Evolutionary conservation across 352 stramenopile genomes (phyloP).

Genomic region (Pythium scleroteichum): DNA sequence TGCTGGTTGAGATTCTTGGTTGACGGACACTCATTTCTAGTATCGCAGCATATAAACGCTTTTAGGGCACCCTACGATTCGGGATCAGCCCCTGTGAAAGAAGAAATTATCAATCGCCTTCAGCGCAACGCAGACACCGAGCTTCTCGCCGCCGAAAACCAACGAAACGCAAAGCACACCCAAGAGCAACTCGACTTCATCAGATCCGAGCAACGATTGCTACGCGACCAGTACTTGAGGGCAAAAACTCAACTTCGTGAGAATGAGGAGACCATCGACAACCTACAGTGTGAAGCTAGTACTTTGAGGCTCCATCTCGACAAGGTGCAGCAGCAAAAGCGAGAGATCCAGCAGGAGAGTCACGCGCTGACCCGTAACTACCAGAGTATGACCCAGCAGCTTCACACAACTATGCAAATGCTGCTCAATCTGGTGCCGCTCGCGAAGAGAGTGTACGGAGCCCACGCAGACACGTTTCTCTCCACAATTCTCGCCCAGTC

Average conservation of each 20-base stretch:
- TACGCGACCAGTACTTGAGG: slow-evolving; percentile 45
- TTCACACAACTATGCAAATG: slow-evolving; percentile 76
- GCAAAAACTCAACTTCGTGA: slow-evolving; percentile 52
- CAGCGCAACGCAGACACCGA: slow-evolving; percentile 32
- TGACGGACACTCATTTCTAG: too few relatives aligned
- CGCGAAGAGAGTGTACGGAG: slow-evolving; percentile 54
- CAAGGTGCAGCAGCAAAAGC: slow-evolving; percentile 43
- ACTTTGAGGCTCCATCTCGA: slow-evolving; percentile 38
- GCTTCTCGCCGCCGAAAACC: slow-evolving; percentile 30
- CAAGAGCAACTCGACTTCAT: slow-evolving; percentile 70
- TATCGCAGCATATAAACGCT: slow-evolving; percentile 20
- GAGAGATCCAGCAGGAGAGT: slow-evolving; percentile 57
- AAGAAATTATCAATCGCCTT: slow-evolving; percentile 27
- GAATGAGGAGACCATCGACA: slow-evolving; percentile 42
- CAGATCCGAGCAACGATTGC: slow-evolving; percentile 52
- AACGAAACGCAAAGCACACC: slow-evolving; percentile 44
- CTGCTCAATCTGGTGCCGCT: slow-evolving; percentile 70
- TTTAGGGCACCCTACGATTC: slow-evolving; percentile 1
- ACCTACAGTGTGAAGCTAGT: slow-evolving; percentile 33
- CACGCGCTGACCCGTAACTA: slow-evolving; percentile 64
- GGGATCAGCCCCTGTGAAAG: slow-evolving; percentile 17
- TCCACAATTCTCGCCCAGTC: slow-evolving; percentile 54
- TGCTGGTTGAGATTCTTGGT: not conserved
- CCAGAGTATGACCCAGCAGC: slow-evolving; percentile 67
- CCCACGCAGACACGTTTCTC: slow-evolving; percentile 59